A percentile compares a stretch with the other conserved stretches of the same genome.
Evolutionary conservation across 192 early-diverging fungal genomes (phyloP).

Genomic region (Backusella morwellensis): DNA sequence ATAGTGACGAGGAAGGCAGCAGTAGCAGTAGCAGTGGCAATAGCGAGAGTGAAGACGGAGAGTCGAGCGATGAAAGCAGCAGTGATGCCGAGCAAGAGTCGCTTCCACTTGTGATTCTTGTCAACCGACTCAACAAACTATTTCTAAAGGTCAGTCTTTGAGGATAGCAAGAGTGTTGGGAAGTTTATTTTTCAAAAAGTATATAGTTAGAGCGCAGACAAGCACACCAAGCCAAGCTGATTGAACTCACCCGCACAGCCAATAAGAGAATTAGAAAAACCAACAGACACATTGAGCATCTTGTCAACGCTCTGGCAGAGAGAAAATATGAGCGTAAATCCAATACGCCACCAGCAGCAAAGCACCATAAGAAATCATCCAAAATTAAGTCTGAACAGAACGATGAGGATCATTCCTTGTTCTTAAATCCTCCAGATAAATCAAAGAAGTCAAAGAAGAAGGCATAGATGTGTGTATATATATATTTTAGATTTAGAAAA

Average conservation of each 20-base stretch:
- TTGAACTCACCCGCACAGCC: not conserved
- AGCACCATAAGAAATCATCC: not conserved
- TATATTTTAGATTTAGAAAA: too few relatives aligned
- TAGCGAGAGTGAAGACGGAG: not conserved
- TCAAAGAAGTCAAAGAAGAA: not conserved
- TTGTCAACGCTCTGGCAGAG: not conserved
- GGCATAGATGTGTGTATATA: not conserved
- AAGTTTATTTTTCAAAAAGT: not conserved
- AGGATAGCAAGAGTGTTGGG: not conserved
- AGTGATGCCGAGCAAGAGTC: not conserved
- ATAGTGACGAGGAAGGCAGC: not conserved
- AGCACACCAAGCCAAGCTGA: not conserved
- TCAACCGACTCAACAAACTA: not conserved
- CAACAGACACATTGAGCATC: not conserved
- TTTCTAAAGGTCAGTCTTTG: not conserved
- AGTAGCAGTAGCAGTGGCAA: not conserved
- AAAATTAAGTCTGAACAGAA: not conserved
- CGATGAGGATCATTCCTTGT: not conserved
- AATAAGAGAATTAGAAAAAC: not conserved
- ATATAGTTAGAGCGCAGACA: conserved; percentile 1
- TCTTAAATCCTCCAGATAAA: not conserved
- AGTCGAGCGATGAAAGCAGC: not conserved
- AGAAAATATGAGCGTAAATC: not conserved
- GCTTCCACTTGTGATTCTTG: not conserved
- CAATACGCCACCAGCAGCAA: not conserved